Conservation (phyloP, 306 rosid genomes). For the Gleditsia sinensis region DNA sequence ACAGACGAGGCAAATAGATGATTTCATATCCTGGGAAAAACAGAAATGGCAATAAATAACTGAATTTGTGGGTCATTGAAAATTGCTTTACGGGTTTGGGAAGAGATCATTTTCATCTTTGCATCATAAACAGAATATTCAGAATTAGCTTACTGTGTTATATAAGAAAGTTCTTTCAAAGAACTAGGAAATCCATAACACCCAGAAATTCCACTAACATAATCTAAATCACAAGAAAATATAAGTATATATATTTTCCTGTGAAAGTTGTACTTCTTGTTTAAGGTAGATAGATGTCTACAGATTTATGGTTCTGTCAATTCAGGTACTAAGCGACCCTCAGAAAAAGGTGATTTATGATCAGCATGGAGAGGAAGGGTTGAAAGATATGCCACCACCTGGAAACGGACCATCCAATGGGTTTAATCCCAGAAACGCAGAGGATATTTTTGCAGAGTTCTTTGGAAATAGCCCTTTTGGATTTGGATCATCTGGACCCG, state of each 20-base stretch:
- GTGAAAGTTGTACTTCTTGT: too few relatives aligned
- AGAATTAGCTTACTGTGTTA: too few relatives aligned
- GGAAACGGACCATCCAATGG: conserved; percentile 64
- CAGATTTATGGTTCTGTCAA: conserved; percentile 18
- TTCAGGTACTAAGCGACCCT: conserved; percentile 89
- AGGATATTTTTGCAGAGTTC: conserved; percentile 96
- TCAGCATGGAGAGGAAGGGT: conserved; percentile 91
- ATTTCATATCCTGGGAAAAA: not conserved
- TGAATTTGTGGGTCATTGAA: not conserved
- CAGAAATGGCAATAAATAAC: not conserved
- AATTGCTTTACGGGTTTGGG: not conserved
- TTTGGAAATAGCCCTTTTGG: conserved; percentile 93
- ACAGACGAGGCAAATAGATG: not conserved
- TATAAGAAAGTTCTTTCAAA: not conserved
- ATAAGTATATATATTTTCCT: too few relatives aligned
- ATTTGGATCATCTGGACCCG: conserved; percentile 76
- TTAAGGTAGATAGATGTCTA: not conserved
- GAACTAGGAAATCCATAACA: not conserved
- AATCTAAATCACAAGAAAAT: too few relatives aligned
- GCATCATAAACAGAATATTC: too few relatives aligned
- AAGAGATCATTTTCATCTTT: not conserved
- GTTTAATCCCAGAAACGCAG: conserved; percentile 86
- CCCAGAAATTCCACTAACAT: not conserved
- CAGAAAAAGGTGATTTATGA: conserved; percentile 75
- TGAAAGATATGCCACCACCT: conserved; percentile 81